These are phyloP conservation scores for Lactarius deliciosus DNA, from an alignment of 768 basidiomycete genomes.

Conservation along the genomic window DNA sequence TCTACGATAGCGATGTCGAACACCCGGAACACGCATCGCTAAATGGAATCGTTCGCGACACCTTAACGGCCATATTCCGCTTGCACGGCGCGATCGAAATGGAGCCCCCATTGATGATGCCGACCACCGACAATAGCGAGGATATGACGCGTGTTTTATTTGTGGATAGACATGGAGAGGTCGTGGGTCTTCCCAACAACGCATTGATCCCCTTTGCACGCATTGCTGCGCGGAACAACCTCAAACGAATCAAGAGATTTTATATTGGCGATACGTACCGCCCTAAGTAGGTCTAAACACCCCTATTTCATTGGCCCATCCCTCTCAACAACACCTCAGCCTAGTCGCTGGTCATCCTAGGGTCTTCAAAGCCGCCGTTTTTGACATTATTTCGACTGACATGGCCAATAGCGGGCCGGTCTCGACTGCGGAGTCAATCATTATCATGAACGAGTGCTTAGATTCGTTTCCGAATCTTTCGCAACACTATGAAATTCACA, in stretches of 20 bases:
- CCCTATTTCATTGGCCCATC: not conserved
- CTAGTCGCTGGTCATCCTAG: constrained; percentile 71
- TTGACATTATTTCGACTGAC: constrained; percentile 84
- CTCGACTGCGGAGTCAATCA: constrained; percentile 72
- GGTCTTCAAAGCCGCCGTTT: constrained; percentile 68
- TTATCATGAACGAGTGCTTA: constrained; percentile 64
- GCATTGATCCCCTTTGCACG: constrained; percentile 78
- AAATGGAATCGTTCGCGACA: constrained; percentile 74
- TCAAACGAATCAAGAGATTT: constrained; percentile 77
- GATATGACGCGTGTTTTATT: constrained; percentile 66
- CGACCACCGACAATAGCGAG: constrained; percentile 60
- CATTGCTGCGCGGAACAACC: constrained; percentile 65
- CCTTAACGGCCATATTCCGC: constrained; percentile 73
- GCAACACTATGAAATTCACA: constrained; percentile 68
- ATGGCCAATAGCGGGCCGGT: constrained; percentile 60
- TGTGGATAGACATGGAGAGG: constrained; percentile 78
- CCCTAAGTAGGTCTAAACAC: constrained; percentile 51
- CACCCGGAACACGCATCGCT: constrained; percentile 68
- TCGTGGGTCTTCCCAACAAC: constrained; percentile 71
- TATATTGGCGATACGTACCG: constrained; percentile 73
- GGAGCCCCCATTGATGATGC: constrained; percentile 83
- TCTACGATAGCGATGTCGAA: constrained; percentile 73
- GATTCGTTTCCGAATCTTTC: constrained; percentile 69
- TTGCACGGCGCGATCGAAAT: constrained; percentile 89
- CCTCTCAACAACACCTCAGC: constrained; percentile 38